These are phyloP conservation scores for Lichtheimia hyalospora DNA, from an alignment of 371 early-diverging fungal species.

Conservation along the genomic window DNA sequence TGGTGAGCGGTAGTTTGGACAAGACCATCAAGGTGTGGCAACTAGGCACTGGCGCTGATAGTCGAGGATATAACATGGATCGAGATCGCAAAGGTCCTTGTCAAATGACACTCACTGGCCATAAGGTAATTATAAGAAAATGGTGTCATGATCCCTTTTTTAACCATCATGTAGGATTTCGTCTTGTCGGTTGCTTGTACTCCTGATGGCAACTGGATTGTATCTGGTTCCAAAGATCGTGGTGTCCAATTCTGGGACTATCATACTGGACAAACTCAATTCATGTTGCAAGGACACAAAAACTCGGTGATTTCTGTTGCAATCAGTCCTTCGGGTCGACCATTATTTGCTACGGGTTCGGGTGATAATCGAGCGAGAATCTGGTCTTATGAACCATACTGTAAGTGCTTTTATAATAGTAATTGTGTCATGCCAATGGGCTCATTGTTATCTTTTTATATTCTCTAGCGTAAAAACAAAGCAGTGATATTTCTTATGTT, in stretches of 20 bases:
- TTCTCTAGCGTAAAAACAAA: too few relatives aligned
- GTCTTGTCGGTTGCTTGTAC: constrained; percentile 95
- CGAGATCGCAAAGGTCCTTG: constrained; percentile 34
- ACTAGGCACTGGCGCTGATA: constrained; percentile 35
- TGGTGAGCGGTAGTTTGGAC: constrained; percentile 93
- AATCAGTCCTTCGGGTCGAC: constrained; percentile 73
- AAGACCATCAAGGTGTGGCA: constrained; percentile 93
- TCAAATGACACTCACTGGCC: constrained; percentile 54
- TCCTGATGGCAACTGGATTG: constrained; percentile 90
- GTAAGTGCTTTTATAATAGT: constrained; percentile 4
- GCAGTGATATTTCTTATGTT: too few relatives aligned
- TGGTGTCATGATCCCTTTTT: too few relatives aligned
- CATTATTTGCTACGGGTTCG: constrained; percentile 95
- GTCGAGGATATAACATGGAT: constrained; percentile 30
- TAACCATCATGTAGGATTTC: constrained; percentile 70
- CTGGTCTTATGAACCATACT: constrained; percentile 75
- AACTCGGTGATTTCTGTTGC: constrained; percentile 87
- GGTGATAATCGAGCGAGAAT: constrained; percentile 94
- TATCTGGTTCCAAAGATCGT: constrained; percentile 94
- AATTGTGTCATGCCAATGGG: too few relatives aligned
- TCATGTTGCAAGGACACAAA: constrained; percentile 72
- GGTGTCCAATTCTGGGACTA: constrained; percentile 97
- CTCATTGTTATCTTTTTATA: too few relatives aligned
- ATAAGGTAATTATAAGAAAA: constrained; percentile 42
- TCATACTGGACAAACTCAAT: constrained; percentile 73